Evolutionary conservation across 2,329 filamentous ascomycete species (phyloP).

Genomic region (Scedosporium apiospermum): DNA sequence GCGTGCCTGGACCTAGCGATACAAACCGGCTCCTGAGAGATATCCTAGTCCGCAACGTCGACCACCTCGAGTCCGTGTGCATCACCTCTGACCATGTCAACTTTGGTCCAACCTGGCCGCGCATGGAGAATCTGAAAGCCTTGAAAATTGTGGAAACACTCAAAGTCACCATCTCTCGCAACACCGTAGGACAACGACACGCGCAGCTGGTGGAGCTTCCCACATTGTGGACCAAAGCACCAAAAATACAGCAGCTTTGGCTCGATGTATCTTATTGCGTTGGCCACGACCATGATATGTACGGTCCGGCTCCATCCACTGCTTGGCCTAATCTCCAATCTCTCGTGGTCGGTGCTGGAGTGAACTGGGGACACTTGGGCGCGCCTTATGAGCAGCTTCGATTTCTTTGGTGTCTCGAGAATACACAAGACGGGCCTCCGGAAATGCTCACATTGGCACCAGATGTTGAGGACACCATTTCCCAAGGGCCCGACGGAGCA

Average conservation of each 20-base stretch:
- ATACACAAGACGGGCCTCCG: conserved; percentile 6
- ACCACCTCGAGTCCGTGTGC: neutral
- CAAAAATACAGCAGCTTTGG: conserved; percentile 21
- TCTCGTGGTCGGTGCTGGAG: conserved; percentile 14
- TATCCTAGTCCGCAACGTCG: neutral
- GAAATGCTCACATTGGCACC: neutral
- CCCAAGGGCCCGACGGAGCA: neutral
- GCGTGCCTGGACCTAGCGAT: conserved; percentile 3
- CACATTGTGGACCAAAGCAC: conserved; percentile 13
- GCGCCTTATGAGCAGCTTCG: conserved; percentile 10
- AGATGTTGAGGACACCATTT: neutral
- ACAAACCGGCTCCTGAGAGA: conserved; percentile 1
- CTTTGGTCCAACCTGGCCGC: neutral
- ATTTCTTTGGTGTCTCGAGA: conserved; percentile 7
- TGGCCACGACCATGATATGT: neutral
- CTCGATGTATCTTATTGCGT: conserved; percentile 17
- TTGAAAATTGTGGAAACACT: conserved; percentile 3
- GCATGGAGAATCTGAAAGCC: conserved; percentile 10
- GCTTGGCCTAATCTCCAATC: conserved; percentile 21
- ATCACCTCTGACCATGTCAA: conserved; percentile 14
- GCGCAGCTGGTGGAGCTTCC: conserved; percentile 1
- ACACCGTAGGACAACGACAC: neutral
- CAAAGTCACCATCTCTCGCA: conserved; percentile 1
- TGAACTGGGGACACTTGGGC: conserved; percentile 12
- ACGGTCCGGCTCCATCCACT: neutral